Conservation (phyloP, 257 asterid species). For the Fraxinus pennsylvanica region DNA sequence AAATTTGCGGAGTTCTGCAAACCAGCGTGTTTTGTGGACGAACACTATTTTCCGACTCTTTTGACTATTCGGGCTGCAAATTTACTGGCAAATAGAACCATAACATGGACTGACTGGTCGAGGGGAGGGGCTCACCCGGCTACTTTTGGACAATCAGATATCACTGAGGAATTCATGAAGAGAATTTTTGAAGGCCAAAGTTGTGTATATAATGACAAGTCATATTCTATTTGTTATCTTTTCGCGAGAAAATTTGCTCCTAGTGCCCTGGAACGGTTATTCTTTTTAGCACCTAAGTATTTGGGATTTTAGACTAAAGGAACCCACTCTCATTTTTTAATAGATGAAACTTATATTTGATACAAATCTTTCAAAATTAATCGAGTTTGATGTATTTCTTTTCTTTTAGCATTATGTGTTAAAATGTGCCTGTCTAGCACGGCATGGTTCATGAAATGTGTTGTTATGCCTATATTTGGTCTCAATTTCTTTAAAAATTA, state of each 20-base stretch:
- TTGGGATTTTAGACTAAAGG: conserved; percentile 41
- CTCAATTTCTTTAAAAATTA: too few species aligned
- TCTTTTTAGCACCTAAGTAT: conserved; percentile 48
- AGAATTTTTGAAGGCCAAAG: conserved; percentile 33
- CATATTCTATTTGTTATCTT: conserved; percentile 41
- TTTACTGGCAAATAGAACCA: conserved; percentile 52
- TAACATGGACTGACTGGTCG: conserved; percentile 76
- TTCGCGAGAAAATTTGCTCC: conserved; percentile 73
- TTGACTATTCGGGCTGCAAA: conserved; percentile 38
- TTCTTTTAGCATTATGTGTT: too few species aligned
- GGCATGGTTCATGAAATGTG: too few species aligned
- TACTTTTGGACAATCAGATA: conserved; percentile 50
- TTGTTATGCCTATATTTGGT: too few species aligned
- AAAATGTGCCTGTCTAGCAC: too few species aligned
- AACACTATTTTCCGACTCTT: conserved; percentile 69
- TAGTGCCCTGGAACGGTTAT: conserved; percentile 47
- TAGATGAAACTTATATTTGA: background rate
- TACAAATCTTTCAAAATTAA: too few species aligned
- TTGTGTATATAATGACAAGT: conserved; percentile 45
- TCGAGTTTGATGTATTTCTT: too few species aligned
- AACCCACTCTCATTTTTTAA: background rate
- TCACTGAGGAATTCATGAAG: conserved; percentile 45
- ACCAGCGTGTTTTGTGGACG: conserved; percentile 66
- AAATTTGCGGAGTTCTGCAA: conserved; percentile 57
- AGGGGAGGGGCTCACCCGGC: conserved; percentile 79